Evolutionary conservation across 768 basidiomycete genomes (phyloP).

Genomic region (Collybia nuda): DNA sequence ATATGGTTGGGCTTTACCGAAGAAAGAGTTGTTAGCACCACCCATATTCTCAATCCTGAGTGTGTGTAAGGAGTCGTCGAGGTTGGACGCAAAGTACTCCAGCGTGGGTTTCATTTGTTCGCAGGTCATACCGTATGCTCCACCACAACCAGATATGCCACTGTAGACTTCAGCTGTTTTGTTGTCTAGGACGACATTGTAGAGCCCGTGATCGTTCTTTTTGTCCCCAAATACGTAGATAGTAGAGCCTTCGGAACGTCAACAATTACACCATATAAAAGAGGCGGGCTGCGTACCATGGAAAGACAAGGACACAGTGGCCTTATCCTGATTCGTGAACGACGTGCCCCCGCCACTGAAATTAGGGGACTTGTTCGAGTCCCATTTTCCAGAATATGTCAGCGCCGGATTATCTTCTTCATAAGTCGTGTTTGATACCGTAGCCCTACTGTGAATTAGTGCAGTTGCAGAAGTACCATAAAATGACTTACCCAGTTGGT

Average conservation of each 20-base stretch:
- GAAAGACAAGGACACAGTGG: conserved; percentile 38
- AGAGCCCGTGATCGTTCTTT: conserved; percentile 48
- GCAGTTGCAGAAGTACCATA: not conserved
- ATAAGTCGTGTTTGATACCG: conserved; percentile 37
- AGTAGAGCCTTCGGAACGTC: conserved; percentile 32
- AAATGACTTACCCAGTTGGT: conserved; percentile 35
- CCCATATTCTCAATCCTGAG: conserved; percentile 38
- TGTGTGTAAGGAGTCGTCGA: conserved; percentile 34
- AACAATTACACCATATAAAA: not conserved
- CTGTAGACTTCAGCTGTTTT: conserved; percentile 29
- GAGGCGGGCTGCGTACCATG: conserved; percentile 25
- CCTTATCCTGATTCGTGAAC: conserved; percentile 40
- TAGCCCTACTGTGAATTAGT: conserved; percentile 27
- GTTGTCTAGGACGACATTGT: conserved; percentile 38
- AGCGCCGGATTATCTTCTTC: conserved; percentile 39
- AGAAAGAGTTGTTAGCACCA: conserved; percentile 42
- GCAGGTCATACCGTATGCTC: conserved; percentile 42
- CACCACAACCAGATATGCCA: conserved; percentile 47
- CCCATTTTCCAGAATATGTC: conserved; percentile 41
- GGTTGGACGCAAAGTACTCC: conserved; percentile 41
- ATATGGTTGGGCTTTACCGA: conserved; percentile 25
- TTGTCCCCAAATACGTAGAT: conserved; percentile 49
- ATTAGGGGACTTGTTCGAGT: conserved; percentile 38
- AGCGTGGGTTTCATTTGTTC: conserved; percentile 45
- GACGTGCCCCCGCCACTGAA: conserved; percentile 46